Evolutionary conservation across 495 filamentous ascomycete species (phyloP), one percentile per base, ranked within the genome.

Genomic region (Penicillium egyptiacum): DNA sequence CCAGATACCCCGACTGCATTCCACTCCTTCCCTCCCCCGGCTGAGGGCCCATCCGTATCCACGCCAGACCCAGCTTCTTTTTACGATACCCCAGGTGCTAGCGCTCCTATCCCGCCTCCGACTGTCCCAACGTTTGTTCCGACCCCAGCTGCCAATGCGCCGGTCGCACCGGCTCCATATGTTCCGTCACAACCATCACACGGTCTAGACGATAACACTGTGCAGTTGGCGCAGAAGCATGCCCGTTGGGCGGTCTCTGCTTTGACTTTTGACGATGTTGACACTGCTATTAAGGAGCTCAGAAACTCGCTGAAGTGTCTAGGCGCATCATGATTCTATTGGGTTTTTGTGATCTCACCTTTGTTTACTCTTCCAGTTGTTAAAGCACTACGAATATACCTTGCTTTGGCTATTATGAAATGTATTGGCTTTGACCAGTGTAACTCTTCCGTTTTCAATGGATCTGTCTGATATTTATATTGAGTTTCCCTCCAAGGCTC

Each of bases 231-330:
- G 10, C 91, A 96, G 69, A 98, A 98, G 63, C 94, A 96, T 75
- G 93, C 94, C 0, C 91, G 88, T 65, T 98, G 92, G 92, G 95
- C 94, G 0, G 92, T 98, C 31, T 98, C 94, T 20, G 94, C 94
- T 5, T 74, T 98, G 50, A 94, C 96, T 67, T 98, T 98, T 71
- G 94, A 98, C 65, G 94, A 98, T 74, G 88, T 96, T 10, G 76
- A 86, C 23, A 98, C 95, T 1, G 94, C 94, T 1, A 86, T 98
- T 6, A 87, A 86, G 68, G 92, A 98, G 64, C 71, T 98, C 53
- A 82, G 82, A 59, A 82, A 79, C 43, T 95, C 94, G 41, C 74
- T 98, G 59, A 67, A 59, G 44, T 66, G 65, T 14, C 68, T 79
- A 16, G 76, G 74, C 9, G 70, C 67, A 8, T 64, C 73, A 47